Percentiles rank a stretch among this genome's conserved stretches.
phyloP scores from a whole-genome alignment of 2,329 filamentous ascomycete species.

The Orbilia javanica region DNA sequence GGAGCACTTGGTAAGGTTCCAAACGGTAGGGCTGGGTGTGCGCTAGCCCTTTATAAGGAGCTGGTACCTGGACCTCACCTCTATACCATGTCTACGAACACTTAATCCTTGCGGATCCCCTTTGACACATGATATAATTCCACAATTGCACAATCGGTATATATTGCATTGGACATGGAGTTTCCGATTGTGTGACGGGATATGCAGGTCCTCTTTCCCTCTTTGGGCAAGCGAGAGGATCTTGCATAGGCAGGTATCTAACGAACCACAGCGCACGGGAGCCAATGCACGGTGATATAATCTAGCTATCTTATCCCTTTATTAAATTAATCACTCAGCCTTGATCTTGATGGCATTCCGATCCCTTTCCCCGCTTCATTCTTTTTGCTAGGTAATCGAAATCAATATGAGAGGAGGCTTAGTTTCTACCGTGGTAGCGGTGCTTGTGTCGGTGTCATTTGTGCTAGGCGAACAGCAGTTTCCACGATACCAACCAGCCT shows the following conservation, averaged over 20 bases:
- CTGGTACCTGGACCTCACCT: neutral
- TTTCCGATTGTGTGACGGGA: constrained; percentile 42
- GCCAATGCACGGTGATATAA: neutral
- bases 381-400: neutral
- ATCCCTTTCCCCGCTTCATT: neutral
- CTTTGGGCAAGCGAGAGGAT: constrained; percentile 6
- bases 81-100: too few species aligned
- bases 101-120: neutral
- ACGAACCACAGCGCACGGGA: neutral
- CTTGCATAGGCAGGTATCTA: constrained; percentile 8
- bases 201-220: constrained; percentile 41
- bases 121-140: constrained; percentile 41
- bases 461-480: constrained; percentile 4
- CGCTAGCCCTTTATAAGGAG: constrained; percentile 22
- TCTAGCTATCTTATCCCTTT: neutral
- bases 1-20: neutral
- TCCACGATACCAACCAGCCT: constrained; percentile 15
- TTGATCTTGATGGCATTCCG: neutral
- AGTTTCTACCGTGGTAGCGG: neutral
- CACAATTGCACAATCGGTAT: constrained; percentile 1
- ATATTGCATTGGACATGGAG: neutral
- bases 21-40: neutral
- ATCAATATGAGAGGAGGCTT: constrained; percentile 27
- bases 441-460: constrained; percentile 2
- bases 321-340: neutral